These are phyloP conservation scores for Claviceps purpurea DNA, from an alignment of 2,329 filamentous ascomycete species.

Conservation along the genomic window DNA sequence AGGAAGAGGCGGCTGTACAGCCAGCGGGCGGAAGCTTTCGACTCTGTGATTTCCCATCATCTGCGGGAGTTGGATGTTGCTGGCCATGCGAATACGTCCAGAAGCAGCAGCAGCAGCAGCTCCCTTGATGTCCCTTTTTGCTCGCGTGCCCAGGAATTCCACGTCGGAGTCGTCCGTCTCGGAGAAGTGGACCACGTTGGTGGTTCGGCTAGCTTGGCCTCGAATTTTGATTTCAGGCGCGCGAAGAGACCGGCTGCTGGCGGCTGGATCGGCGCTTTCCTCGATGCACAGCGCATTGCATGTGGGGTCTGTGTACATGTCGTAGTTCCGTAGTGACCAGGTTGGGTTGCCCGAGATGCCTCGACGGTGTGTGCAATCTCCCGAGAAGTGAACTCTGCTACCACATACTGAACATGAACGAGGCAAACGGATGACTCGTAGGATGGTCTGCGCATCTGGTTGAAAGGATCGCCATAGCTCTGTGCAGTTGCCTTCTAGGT, in stretches of 20 bases:
- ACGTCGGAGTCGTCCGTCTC: constrained; percentile 33
- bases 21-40: constrained; percentile 7
- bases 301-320: constrained; percentile 34
- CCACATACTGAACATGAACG: constrained; percentile 46
- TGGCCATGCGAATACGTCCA: constrained; percentile 26
- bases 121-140: constrained; percentile 17
- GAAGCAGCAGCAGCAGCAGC: constrained; percentile 9
- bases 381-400: constrained; percentile 38
- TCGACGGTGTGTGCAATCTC: constrained; percentile 32
- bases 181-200: constrained; percentile 28
- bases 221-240: constrained; percentile 20
- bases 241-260: constrained; percentile 10
- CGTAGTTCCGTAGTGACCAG: constrained; percentile 37
- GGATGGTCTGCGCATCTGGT: constrained; percentile 24
- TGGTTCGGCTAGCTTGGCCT: constrained; percentile 21
- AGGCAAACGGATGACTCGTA: constrained; percentile 36
- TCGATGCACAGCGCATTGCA: constrained; percentile 27
- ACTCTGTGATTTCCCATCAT: constrained; percentile 9
- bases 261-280: constrained; percentile 14
- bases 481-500: constrained; percentile 47
- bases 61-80: constrained; percentile 26
- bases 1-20: constrained; percentile 23
- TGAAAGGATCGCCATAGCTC: constrained; percentile 46
- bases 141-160: constrained; percentile 26
- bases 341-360: constrained; percentile 24